These are phyloP conservation scores for Zalaria sp. DNA, from an alignment of 2,329 filamentous ascomycete species.

Conservation along the genomic window DNA sequence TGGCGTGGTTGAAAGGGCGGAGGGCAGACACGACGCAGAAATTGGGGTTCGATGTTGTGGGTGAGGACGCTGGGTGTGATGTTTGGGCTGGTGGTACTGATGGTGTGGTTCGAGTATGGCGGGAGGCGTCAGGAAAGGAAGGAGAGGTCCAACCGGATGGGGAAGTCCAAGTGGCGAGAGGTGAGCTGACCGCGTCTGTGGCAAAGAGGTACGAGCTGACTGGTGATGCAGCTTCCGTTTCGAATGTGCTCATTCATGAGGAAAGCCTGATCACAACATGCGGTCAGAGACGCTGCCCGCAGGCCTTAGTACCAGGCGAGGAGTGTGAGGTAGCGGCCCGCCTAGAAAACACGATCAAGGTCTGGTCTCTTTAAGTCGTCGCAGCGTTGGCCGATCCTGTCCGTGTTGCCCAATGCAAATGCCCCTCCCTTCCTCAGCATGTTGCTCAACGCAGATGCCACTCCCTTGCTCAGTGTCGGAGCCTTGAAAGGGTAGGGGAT, in stretches of 20 bases:
- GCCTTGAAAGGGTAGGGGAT: too few relatives aligned
- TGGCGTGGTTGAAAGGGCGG: conserved; percentile 34
- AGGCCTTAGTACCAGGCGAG: not conserved
- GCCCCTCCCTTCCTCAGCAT: too few relatives aligned
- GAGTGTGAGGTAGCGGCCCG: not conserved
- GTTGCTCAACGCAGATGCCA: too few relatives aligned
- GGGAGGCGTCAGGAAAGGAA: conserved; percentile 25
- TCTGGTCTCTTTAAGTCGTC: not conserved
- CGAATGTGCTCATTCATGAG: not conserved
- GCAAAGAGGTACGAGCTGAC: not conserved
- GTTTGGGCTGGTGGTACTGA: conserved; percentile 47
- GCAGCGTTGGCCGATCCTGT: too few relatives aligned
- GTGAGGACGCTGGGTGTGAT: conserved; percentile 27
- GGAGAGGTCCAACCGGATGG: conserved; percentile 26
- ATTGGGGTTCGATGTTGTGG: conserved; percentile 39
- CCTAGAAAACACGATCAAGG: not conserved
- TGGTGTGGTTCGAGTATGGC: conserved; percentile 34
- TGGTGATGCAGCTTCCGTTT: not conserved
- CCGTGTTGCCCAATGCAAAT: too few relatives aligned
- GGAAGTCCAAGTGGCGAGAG: not conserved
- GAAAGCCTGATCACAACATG: not conserved
- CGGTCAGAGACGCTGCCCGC: not conserved
- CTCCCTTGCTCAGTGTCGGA: too few relatives aligned
- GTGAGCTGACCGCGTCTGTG: not conserved
- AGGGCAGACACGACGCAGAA: conserved; percentile 37